Base-by-base conservation (phyloP, 345 rosid species). In the Stellera chamaejasme region DNA sequence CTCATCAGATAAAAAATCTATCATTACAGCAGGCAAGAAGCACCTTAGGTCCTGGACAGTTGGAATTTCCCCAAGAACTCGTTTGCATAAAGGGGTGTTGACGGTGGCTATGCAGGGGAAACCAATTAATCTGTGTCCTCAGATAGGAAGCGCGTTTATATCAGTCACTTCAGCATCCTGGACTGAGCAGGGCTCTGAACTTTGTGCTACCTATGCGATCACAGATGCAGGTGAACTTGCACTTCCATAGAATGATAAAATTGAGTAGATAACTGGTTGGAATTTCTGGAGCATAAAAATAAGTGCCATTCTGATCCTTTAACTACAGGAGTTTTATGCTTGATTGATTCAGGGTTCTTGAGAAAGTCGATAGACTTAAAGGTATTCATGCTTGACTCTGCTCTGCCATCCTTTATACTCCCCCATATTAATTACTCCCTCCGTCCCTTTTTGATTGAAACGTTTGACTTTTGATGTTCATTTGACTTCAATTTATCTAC, bases 1-100 rank as follows among this genome's bases (percentile, higher is more conserved):
- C 79, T 79, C 97, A 50, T 60, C 70, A 11, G 77, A 79, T 62
- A 79, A 73, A 46, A 89, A 81, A 69, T 78, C 69, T 62, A 58
- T 89, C 62, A 73, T 86, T 58, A 84, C 95, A 52, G 87, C 92
- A 57, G 89, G 97, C 48, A 80, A 73, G 68, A 86, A 84, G 70
- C 95, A 86, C 70, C 78, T 84, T 66, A 89, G 86, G 57, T 72
- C 60, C 63, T 84, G 97, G 95, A 69, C 80, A 53, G 67, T 86
- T 52, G 82, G 76, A 59, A 73, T 77, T 46, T 79, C 79, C 61
- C 77, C 76, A 52, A 70, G 69, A 69, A 80, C 80, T 32, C 83
- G 74, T 11, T 75, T 75, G 54, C 79, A 64, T 44, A 77, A 68
- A 63, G 72, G 69, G 50, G 56, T 68, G 43, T 70, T 66, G 41